Evolutionary conservation across 305 asterid genomes (phyloP).

Genomic region (Fraxinus sp.): DNA sequence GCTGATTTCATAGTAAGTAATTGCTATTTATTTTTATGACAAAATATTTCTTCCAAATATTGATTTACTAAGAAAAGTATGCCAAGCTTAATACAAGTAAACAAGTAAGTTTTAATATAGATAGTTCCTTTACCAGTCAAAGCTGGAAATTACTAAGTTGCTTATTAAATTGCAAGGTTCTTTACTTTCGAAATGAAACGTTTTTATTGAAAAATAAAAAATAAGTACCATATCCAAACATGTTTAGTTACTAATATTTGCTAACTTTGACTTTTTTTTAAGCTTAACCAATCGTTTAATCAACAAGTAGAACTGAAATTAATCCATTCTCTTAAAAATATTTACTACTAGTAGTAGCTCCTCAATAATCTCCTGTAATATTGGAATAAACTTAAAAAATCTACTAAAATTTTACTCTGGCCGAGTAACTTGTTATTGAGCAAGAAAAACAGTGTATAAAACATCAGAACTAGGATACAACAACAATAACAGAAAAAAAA

Average conservation of each 20-base stretch:
- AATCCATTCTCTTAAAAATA: neutral
- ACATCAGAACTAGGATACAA: neutral
- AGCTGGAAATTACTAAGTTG: neutral
- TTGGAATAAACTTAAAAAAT: neutral
- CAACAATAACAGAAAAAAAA: neutral
- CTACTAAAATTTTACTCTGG: neutral
- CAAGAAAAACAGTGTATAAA: neutral
- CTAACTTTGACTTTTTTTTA: neutral
- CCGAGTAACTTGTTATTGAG: neutral
- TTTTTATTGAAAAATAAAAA: neutral
- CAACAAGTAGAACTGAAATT: neutral
- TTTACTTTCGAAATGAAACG: neutral
- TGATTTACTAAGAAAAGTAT: neutral
- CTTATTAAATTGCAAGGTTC: neutral
- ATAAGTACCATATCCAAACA: neutral
- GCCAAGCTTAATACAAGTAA: neutral
- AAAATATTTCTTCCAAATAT: neutral
- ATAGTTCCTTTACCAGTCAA: neutral
- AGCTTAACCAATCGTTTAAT: neutral
- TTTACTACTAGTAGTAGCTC: neutral
- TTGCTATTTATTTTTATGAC: neutral
- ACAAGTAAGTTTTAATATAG: neutral
- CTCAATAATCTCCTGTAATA: neutral
- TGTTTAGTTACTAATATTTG: neutral
- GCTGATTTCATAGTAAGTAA: constrained; percentile 74